phyloP scores from a whole-genome alignment of 139 green algal species.

The Dunaliella primolecta region DNA sequence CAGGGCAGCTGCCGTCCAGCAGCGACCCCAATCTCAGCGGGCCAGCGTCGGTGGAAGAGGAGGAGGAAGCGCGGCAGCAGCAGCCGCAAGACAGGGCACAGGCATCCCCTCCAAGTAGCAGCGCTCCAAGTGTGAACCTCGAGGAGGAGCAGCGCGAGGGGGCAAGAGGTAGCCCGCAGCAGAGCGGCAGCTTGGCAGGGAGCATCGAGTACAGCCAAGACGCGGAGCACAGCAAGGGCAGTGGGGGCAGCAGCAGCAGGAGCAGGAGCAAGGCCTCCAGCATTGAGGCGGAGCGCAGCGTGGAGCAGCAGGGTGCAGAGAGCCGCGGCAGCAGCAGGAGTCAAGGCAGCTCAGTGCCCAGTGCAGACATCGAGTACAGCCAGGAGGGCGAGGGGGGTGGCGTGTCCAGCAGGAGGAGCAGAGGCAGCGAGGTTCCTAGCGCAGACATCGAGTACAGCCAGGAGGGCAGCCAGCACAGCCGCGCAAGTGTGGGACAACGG shows the following conservation, averaged over 20 bases:
- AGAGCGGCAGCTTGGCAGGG: not conserved
- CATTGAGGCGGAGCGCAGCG: not conserved
- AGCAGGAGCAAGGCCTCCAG: not conserved
- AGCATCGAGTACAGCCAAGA: constrained; percentile 11
- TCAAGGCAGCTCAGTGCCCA: not conserved
- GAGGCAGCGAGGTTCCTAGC: not conserved
- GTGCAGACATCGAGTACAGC: no score
- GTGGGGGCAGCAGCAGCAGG: not conserved
- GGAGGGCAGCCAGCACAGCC: no score
- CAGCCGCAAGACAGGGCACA: no score
- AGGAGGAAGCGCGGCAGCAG: not conserved
- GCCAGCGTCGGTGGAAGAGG: not conserved
- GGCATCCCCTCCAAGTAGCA: not conserved
- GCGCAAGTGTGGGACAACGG: no score
- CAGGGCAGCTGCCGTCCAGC: not conserved
- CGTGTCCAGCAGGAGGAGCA: constrained; percentile 4
- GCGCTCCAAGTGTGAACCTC: not conserved
- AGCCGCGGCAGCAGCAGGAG: not conserved
- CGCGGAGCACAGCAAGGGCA: not conserved
- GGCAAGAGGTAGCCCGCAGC: not conserved
- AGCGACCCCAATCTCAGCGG: not conserved
- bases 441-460: no score
- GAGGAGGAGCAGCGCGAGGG: not conserved
- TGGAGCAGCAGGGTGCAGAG: no score
- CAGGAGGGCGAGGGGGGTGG: no score